phyloP scores from a whole-genome alignment of 2,329 filamentous ascomycete species.

The Pseudopithomyces chartarum region DNA sequence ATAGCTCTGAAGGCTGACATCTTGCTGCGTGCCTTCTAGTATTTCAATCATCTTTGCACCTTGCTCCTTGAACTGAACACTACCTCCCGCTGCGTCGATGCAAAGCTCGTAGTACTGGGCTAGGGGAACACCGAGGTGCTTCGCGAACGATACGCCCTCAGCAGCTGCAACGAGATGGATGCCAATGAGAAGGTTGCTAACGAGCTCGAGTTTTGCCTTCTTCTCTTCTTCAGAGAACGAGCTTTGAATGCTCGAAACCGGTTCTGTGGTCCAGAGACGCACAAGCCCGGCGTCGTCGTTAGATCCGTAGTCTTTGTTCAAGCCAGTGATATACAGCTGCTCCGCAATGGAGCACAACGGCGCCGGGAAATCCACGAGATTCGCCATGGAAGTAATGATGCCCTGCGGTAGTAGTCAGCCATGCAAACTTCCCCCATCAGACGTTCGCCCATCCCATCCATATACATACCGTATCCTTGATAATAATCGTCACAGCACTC shows the following conservation, averaged over 20 bases:
- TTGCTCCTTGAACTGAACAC: constrained; percentile 38
- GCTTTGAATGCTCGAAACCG: constrained; percentile 42
- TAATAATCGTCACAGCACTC: constrained; percentile 53
- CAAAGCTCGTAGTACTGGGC: constrained; percentile 43
- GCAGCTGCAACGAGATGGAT: constrained; percentile 45
- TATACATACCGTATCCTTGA: constrained; percentile 51
- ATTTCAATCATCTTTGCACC: constrained; percentile 39
- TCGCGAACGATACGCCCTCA: constrained; percentile 44
- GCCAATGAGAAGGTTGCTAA: constrained; percentile 37
- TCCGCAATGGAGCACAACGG: constrained; percentile 68
- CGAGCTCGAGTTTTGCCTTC: constrained; percentile 40
- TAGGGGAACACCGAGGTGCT: constrained; percentile 44
- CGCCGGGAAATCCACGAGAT: constrained; percentile 62
- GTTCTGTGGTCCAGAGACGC: constrained; percentile 55
- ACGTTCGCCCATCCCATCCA: neutral
- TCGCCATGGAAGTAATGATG: constrained; percentile 71
- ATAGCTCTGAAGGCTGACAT: constrained; percentile 23
- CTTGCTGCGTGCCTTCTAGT: constrained; percentile 34
- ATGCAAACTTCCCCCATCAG: no score
- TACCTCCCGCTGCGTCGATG: constrained; percentile 45
- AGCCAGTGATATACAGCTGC: constrained; percentile 65
- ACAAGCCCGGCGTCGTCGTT: constrained; percentile 63
- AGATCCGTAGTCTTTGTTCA: constrained; percentile 61
- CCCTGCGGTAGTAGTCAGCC: constrained; percentile 41
- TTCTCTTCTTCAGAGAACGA: constrained; percentile 31